phyloP scores from a whole-genome alignment of 371 early-diverging fungal genomes.

The Furculomyces boomerangus region DNA sequence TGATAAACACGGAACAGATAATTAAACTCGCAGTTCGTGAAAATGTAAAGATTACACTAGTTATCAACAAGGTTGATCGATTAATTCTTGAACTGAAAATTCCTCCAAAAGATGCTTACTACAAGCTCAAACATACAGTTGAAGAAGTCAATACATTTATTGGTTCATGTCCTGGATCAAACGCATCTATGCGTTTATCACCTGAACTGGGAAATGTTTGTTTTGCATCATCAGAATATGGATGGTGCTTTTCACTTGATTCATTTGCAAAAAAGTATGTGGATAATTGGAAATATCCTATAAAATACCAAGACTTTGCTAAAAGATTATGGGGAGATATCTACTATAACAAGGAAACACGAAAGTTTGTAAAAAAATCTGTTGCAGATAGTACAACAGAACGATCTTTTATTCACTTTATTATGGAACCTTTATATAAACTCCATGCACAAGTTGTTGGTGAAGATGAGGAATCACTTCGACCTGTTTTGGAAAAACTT shows the following conservation, averaged over 20 bases:
- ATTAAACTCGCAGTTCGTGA: slow-evolving; percentile 69
- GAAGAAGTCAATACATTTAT: slow-evolving; percentile 87
- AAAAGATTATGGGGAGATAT: slow-evolving; percentile 93
- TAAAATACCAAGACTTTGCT: slow-evolving; percentile 51
- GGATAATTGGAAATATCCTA: slow-evolving; percentile 30
- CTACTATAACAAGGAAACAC: slow-evolving; percentile 60
- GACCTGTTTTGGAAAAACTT: slow-evolving; percentile 43
- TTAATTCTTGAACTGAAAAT: slow-evolving; percentile 87
- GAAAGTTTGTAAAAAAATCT: slow-evolving; percentile 60
- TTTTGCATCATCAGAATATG: slow-evolving; percentile 79
- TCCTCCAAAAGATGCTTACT: slow-evolving; percentile 92
- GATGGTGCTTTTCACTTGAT: slow-evolving; percentile 87
- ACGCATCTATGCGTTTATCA: slow-evolving; percentile 41
- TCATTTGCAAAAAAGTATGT: slow-evolving; percentile 87
- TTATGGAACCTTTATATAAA: slow-evolving; percentile 92
- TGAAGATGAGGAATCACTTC: slow-evolving; percentile 19
- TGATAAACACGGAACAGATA: slow-evolving; percentile 83
- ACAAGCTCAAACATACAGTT: slow-evolving; percentile 82
- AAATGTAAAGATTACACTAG: slow-evolving; percentile 58
- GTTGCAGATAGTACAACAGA: slow-evolving; percentile 28
- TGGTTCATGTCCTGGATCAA: slow-evolving; percentile 5
- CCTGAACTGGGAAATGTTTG: slow-evolving; percentile 94
- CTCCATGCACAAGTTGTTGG: slow-evolving; percentile 59
- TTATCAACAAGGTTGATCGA: slow-evolving; percentile 93
- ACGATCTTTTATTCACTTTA: slow-evolving; percentile 92